Percentiles rank a stretch among this genome's conserved stretches.
These are phyloP conservation scores for Metarhizium album DNA, from an alignment of 2,329 filamentous ascomycete species.

Conservation along the genomic window DNA sequence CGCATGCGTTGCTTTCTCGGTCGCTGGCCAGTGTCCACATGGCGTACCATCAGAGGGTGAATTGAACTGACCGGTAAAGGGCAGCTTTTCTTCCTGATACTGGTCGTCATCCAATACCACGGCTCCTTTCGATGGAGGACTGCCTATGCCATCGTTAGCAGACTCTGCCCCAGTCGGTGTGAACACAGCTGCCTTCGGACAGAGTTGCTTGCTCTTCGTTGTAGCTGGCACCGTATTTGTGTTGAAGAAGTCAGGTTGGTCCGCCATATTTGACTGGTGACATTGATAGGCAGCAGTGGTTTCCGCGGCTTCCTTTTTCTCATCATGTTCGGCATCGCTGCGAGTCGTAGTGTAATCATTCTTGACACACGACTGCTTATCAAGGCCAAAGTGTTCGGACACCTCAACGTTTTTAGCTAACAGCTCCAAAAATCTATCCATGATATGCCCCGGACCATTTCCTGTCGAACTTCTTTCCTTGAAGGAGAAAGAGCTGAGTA, in stretches of 20 bases:
- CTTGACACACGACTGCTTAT: slow-evolving; percentile 1
- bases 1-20: background rate
- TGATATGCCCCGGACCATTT: background rate
- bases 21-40: background rate
- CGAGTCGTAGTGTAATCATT: background rate
- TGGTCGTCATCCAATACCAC: background rate
- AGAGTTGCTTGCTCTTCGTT: background rate
- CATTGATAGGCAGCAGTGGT: background rate
- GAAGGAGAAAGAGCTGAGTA: slow-evolving; percentile 6
- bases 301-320: background rate
- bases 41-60: background rate
- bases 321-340: background rate
- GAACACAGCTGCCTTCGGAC: background rate
- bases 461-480: background rate
- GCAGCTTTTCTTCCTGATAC: background rate
- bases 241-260: background rate
- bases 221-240: background rate
- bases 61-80: slow-evolving; percentile 2
- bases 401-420: slow-evolving; percentile 1
- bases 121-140: background rate
- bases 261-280: background rate
- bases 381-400: background rate
- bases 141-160: background rate
- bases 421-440: slow-evolving; percentile 4
- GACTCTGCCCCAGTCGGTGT: background rate